A percentile compares a stretch with the other conserved stretches of the same genome.
phyloP scores from a whole-genome alignment of 2,329 filamentous ascomycete genomes.

The Pseudonectria foliicola region DNA sequence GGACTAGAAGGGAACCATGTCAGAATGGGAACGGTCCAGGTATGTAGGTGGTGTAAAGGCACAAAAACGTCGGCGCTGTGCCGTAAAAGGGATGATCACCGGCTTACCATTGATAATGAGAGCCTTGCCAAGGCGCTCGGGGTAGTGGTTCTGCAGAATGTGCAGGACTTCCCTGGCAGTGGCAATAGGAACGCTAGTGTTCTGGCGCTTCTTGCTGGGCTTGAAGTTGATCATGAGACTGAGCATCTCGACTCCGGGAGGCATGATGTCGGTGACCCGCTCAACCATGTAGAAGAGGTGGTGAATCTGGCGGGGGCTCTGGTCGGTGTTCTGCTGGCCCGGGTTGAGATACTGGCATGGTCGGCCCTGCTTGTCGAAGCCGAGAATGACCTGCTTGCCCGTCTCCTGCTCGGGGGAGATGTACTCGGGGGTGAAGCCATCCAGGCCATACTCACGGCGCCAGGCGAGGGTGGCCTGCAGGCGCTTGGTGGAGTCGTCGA shows the following conservation, averaged over 20 bases:
- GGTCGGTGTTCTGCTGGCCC: slow-evolving; percentile 85
- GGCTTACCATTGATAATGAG: slow-evolving; percentile 77
- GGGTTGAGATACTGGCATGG: slow-evolving; percentile 89
- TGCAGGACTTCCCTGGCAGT: slow-evolving; percentile 78
- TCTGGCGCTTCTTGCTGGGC: slow-evolving; percentile 64
- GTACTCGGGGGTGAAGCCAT: slow-evolving; percentile 73
- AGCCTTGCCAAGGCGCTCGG: slow-evolving; percentile 81
- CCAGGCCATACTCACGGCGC: slow-evolving; percentile 84
- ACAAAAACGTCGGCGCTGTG: too few relatives aligned
- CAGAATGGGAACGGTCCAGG: neutral
- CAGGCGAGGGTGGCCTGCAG: slow-evolving; percentile 74
- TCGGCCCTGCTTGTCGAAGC: slow-evolving; percentile 78
- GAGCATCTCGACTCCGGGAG: slow-evolving; percentile 77
- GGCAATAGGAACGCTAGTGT: slow-evolving; percentile 63
- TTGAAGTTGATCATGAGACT: slow-evolving; percentile 91
- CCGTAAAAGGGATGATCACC: too few relatives aligned
- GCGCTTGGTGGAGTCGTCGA: slow-evolving; percentile 69
- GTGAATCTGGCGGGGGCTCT: slow-evolving; percentile 78
- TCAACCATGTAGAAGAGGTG: slow-evolving; percentile 96
- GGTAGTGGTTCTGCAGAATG: slow-evolving; percentile 93
- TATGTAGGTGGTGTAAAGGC: too few relatives aligned
- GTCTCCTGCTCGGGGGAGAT: slow-evolving; percentile 93
- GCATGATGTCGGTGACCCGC: slow-evolving; percentile 79
- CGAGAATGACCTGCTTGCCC: slow-evolving; percentile 85
- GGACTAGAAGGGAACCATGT: slow-evolving; percentile 47